A percentile compares a stretch with the other conserved stretches of the same genome.
These are phyloP conservation scores for Forsythia viridissima DNA, from an alignment of 257 asterid genomes.

Conservation along the genomic window DNA sequence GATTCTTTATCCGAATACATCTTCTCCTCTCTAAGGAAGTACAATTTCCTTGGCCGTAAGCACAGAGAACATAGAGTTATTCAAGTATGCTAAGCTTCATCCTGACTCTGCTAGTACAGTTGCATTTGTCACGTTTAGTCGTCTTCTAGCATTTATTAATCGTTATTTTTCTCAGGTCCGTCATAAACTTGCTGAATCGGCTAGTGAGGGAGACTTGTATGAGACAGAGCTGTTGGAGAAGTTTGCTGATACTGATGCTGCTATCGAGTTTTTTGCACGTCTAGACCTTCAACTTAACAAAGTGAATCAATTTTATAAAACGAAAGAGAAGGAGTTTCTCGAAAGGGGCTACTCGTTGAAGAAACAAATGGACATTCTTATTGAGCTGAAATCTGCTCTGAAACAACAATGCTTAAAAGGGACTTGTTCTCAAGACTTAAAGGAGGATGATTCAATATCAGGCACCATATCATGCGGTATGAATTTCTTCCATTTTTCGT, in stretches of 20 bases:
- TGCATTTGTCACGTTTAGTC: background rate
- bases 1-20: conserved; percentile 21
- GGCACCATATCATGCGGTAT: conserved; percentile 86
- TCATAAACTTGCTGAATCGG: conserved; percentile 46
- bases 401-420: conserved; percentile 37
- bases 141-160: background rate
- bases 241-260: conserved; percentile 67
- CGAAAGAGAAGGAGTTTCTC: conserved; percentile 72
- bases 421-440: conserved; percentile 38
- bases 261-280: conserved; percentile 65
- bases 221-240: conserved; percentile 79
- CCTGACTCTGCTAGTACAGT: background rate
- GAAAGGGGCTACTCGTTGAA: conserved; percentile 76
- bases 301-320: conserved; percentile 74
- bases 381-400: conserved; percentile 60
- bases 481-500: background rate
- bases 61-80: conserved; percentile 48
- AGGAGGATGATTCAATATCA: conserved; percentile 63
- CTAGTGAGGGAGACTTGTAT: conserved; percentile 59
- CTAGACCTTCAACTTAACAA: conserved; percentile 85
- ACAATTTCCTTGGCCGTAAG: conserved; percentile 37
- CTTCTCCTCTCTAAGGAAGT: conserved; percentile 39
- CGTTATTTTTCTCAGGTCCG: conserved; percentile 55
- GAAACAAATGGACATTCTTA: conserved; percentile 81
- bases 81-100: conserved; percentile 43